Evolutionary conservation across 2,329 filamentous ascomycete genomes (phyloP), one percentile per base, ranked within the genome.

Genomic region (Alternaria sp.): DNA sequence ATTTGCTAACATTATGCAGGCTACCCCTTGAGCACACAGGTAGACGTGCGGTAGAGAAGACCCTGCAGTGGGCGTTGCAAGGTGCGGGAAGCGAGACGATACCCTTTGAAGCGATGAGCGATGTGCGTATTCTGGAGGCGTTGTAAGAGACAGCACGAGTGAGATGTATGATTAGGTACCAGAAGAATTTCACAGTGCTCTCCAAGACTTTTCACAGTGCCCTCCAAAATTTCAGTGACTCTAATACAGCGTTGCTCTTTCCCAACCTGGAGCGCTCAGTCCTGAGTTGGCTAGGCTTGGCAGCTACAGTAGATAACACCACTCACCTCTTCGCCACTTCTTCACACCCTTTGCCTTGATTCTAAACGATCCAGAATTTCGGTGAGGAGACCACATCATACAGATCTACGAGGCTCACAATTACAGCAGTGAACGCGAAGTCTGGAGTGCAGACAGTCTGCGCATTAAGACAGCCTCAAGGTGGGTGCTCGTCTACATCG

Each of bases 11-110:
- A 9, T 15, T 11, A 2, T 21, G 2, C 7, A 66, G 64, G 71
- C 13, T 79, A 54, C 83, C 86, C 3, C 67, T 85, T 45, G 85
- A 88, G 70, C 71, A 75, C 49, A 76, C 81, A 51, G 82, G 82
- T 26, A 74, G 79, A 7, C 71, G 71, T 17, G 83, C 83, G 3
- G 56, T 87, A 52, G 80, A 80, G 63, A 80, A 79, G 65, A 73
- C 79, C 7, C 60, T 79, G 9, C 61, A 49, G n/a, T 79, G 77
- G 74, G 76, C 75, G 15, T 28, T 79, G 54, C 69, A 69, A 32
- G 62, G 71, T 55, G 50, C 57, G 4, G 59, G 45, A 17, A 54
- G 49, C 25, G 70, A 64, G 60, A 55, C 59, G 32, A 67, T 62
- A 52, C 69, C 68, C 25, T 69, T 77, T 59, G 67, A 67, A 43